Conservation (phyloP, 495 filamentous ascomycete species). For the Xylaria intraflava region DNA sequence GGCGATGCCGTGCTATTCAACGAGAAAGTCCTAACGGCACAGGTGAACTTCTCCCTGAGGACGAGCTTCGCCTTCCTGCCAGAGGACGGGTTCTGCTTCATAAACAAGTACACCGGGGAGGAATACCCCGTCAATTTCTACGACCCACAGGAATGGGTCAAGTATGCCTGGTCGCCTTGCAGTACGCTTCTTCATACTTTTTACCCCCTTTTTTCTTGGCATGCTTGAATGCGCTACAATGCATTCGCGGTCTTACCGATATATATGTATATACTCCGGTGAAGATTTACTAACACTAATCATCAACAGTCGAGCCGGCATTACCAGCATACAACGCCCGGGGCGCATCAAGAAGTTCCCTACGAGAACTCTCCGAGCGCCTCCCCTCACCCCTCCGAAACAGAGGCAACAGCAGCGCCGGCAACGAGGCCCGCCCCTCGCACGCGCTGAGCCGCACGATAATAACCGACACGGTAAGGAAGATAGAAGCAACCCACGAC, state of each 20-base stretch:
- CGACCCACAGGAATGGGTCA: slow-evolving; percentile 68
- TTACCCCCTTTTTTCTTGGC: not conserved
- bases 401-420: slow-evolving; percentile 22
- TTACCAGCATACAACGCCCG: slow-evolving; percentile 43
- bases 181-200: not conserved
- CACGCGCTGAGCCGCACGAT: slow-evolving; percentile 16
- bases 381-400: slow-evolving; percentile 23
- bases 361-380: slow-evolving; percentile 34
- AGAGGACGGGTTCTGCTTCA: slow-evolving; percentile 81
- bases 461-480: slow-evolving; percentile 19
- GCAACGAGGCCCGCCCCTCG: slow-evolving; percentile 15
- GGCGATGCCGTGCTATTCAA: slow-evolving; percentile 87
- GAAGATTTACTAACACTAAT: slow-evolving; percentile 1
- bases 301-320: slow-evolving; percentile 44
- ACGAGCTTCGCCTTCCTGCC: slow-evolving; percentile 82
- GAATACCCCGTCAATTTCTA: slow-evolving; percentile 84
- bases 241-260: not conserved
- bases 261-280: not conserved
- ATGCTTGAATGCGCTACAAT: not conserved
- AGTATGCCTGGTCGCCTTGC: slow-evolving; percentile 72
- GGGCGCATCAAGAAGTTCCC: slow-evolving; percentile 27
- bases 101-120: slow-evolving; percentile 75
- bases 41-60: slow-evolving; percentile 89
- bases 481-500: slow-evolving; percentile 32
- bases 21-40: slow-evolving; percentile 83